Evolutionary conservation across 345 rosid species (phyloP).

Genomic region (Populus simonii): DNA sequence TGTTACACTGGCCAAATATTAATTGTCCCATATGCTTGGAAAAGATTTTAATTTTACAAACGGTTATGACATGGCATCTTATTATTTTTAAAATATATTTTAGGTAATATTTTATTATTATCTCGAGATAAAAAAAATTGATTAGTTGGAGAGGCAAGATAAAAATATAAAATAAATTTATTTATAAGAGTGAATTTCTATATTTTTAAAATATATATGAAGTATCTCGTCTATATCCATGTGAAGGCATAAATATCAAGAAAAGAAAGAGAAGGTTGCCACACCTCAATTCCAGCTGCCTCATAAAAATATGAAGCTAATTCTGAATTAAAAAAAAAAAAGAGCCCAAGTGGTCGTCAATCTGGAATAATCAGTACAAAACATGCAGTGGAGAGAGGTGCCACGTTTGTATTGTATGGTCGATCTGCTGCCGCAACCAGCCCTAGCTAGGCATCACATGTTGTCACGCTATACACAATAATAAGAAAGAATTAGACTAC

Average conservation of each 20-base stretch:
- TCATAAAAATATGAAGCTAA: neutral
- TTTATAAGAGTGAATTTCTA: no score
- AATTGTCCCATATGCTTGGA: no score
- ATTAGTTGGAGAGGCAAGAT: no score
- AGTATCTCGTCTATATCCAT: no score
- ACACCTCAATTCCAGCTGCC: neutral
- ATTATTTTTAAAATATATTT: no score
- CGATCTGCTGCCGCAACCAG: neutral
- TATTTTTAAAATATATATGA: no score
- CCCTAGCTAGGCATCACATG: slow-evolving; percentile 20
- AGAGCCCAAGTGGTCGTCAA: neutral
- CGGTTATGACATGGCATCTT: no score
- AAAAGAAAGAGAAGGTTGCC: neutral
- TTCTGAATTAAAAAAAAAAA: neutral
- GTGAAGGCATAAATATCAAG: neutral
- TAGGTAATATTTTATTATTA: no score
- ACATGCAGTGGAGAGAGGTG: neutral
- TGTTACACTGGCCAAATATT: no score
- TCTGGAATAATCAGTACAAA: neutral
- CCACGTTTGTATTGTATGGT: neutral
- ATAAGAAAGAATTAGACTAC: neutral
- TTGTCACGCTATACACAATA: slow-evolving; percentile 8
- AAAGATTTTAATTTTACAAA: no score
- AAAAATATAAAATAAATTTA: no score
- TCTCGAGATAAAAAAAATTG: no score